These are phyloP conservation scores for Multifurca ochricompacta DNA, from an alignment of 768 basidiomycete species.

Conservation along the genomic window DNA sequence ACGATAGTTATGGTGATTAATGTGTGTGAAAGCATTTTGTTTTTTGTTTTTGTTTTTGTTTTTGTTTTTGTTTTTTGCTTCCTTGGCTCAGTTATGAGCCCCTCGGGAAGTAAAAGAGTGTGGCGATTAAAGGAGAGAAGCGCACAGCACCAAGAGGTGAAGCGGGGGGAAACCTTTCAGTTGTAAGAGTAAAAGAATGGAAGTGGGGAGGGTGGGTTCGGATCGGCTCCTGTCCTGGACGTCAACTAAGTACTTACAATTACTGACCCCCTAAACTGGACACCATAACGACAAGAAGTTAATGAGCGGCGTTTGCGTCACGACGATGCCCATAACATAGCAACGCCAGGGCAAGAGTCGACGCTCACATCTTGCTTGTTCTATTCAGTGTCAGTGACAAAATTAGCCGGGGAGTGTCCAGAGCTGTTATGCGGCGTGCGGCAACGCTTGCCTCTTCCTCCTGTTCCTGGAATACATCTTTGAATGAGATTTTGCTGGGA, in stretches of 20 bases:
- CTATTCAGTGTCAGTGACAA: too few relatives aligned
- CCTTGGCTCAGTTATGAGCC: neutral
- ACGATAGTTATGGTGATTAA: neutral
- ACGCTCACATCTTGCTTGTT: too few relatives aligned
- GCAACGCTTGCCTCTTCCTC: too few relatives aligned
- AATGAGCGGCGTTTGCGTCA: too few relatives aligned
- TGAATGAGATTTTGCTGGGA: too few relatives aligned
- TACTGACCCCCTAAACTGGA: neutral
- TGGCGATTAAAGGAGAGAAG: neutral
- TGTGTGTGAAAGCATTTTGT: constrained; percentile 1
- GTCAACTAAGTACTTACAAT: neutral
- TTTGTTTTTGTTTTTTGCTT: neutral
- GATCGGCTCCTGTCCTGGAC: neutral
- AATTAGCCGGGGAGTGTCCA: too few relatives aligned
- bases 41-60: too few relatives aligned
- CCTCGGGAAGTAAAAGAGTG: neutral
- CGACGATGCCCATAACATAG: too few relatives aligned
- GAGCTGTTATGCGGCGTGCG: too few relatives aligned
- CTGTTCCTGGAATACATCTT: too few relatives aligned
- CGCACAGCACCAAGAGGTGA: neutral
- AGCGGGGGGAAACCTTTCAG: neutral
- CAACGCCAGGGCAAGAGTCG: too few relatives aligned
- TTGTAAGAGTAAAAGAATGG: neutral
- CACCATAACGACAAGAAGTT: neutral
- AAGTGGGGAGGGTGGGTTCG: neutral